Conservation (phyloP, 306 rosid species). For the Trifolium dubium region DNA sequence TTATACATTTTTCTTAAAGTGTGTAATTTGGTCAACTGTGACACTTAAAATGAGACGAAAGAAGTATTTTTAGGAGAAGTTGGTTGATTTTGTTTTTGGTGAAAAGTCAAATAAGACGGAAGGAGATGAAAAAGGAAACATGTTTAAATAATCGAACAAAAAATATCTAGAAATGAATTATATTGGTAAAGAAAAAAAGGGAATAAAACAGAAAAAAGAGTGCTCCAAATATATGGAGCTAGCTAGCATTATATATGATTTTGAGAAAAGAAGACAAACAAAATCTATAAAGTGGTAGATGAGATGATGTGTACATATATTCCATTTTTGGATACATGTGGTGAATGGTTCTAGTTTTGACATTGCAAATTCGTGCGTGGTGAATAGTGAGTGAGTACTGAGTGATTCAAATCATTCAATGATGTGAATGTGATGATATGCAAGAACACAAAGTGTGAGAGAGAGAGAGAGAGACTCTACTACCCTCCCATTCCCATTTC, state of each 20-base stretch:
- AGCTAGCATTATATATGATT: neutral
- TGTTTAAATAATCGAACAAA: slow-evolving; percentile 14
- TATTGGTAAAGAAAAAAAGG: neutral
- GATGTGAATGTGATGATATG: too few relatives aligned
- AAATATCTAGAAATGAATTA: slow-evolving; percentile 11
- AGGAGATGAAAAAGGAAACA: neutral
- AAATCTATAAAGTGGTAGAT: slow-evolving; percentile 38
- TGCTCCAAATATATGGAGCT: slow-evolving; percentile 37
- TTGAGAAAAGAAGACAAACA: slow-evolving; percentile 28
- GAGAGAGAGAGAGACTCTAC: too few relatives aligned
- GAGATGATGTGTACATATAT: neutral
- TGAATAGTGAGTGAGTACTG: too few relatives aligned
- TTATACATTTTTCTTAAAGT: too few relatives aligned
- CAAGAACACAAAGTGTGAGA: too few relatives aligned
- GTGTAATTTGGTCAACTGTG: too few relatives aligned
- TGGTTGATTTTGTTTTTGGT: neutral
- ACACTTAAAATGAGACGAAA: too few relatives aligned
- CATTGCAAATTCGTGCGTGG: neutral
- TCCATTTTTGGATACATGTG: slow-evolving; percentile 38
- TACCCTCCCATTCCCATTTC: too few relatives aligned
- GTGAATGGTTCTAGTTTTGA: neutral
- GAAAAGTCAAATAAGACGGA: neutral
- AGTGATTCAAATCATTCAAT: too few relatives aligned
- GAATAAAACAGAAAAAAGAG: slow-evolving; percentile 13
- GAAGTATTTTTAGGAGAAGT: neutral